These are phyloP conservation scores for Fusarium sp. DNA, from an alignment of 2,329 filamentous ascomycete species.

Conservation along the genomic window DNA sequence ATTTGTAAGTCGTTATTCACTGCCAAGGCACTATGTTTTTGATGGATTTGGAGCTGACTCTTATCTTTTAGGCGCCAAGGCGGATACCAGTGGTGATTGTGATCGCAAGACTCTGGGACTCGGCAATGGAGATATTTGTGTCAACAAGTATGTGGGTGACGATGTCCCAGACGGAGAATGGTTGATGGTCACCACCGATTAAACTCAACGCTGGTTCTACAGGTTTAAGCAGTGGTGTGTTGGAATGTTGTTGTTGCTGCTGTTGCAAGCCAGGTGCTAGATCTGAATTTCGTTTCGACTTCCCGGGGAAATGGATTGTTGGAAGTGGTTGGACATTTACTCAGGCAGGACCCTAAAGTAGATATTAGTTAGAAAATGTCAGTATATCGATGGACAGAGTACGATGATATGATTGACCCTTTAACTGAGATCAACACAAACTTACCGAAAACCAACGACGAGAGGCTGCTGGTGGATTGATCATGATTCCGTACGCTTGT, in stretches of 20 bases:
- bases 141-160: slow-evolving; percentile 13
- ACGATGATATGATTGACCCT: no score
- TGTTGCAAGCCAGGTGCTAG: neutral
- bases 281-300: neutral
- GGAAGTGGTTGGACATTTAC: neutral
- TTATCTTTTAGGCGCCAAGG: neutral
- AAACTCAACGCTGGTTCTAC: neutral
- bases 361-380: neutral
- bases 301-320: neutral
- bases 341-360: neutral
- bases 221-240: neutral
- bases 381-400: neutral
- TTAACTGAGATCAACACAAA: no score
- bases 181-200: slow-evolving; percentile 26
- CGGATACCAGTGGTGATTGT: slow-evolving; percentile 6
- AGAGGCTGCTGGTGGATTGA: no score
- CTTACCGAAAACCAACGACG: no score
- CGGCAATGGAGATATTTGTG: slow-evolving; percentile 10
- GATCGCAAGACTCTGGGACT: slow-evolving; percentile 8
- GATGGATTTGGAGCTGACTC: no score
- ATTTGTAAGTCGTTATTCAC: slow-evolving; percentile 9
- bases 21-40: no score
- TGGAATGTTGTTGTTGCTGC: no score
- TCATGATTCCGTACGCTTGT: no score
- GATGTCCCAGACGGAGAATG: slow-evolving; percentile 18